Conservation (phyloP, 2,329 filamentous ascomycete genomes). For the Teratosphaeria viscida region DNA sequence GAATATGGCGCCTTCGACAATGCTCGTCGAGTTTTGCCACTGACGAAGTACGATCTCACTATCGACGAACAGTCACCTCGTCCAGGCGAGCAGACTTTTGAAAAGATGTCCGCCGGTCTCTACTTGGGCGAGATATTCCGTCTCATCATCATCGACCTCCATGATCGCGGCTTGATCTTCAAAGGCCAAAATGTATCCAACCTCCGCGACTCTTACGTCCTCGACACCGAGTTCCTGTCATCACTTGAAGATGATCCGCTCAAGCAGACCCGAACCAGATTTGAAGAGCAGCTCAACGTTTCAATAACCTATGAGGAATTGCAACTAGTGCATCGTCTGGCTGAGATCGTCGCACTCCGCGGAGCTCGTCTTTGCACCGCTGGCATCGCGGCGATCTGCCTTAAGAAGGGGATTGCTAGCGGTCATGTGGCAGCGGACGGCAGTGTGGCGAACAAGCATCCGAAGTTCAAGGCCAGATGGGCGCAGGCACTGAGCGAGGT, state of each 20-base stretch:
- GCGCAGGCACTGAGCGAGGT: slow-evolving; percentile 30
- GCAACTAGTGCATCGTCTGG: slow-evolving; percentile 19
- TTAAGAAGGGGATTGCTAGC: slow-evolving; percentile 19
- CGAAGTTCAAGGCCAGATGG: slow-evolving; percentile 32
- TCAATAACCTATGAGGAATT: slow-evolving; percentile 17
- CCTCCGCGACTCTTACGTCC: slow-evolving; percentile 69
- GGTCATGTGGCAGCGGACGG: slow-evolving; percentile 32
- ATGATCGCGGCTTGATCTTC: slow-evolving; percentile 69
- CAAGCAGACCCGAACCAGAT: slow-evolving; percentile 13
- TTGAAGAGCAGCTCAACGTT: slow-evolving; percentile 17
- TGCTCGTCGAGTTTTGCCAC: slow-evolving; percentile 77
- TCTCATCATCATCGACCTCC: slow-evolving; percentile 70
- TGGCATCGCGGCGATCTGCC: slow-evolving; percentile 29
- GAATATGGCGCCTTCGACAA: slow-evolving; percentile 98
- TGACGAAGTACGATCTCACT: slow-evolving; percentile 74
- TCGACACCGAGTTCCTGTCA: slow-evolving; percentile 86
- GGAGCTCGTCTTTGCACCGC: slow-evolving; percentile 29
- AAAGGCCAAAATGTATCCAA: slow-evolving; percentile 64
- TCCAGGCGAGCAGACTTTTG: slow-evolving; percentile 87
- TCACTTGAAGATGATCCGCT: slow-evolving; percentile 60
- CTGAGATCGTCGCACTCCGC: slow-evolving; percentile 24
- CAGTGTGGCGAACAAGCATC: slow-evolving; percentile 32
- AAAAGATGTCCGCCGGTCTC: slow-evolving; percentile 95
- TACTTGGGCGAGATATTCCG: slow-evolving; percentile 95
- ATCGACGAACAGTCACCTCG: slow-evolving; percentile 88